These are phyloP conservation scores for Picochlorum sp. DNA, from an alignment of 139 green algal genomes.

Conservation along the genomic window DNA sequence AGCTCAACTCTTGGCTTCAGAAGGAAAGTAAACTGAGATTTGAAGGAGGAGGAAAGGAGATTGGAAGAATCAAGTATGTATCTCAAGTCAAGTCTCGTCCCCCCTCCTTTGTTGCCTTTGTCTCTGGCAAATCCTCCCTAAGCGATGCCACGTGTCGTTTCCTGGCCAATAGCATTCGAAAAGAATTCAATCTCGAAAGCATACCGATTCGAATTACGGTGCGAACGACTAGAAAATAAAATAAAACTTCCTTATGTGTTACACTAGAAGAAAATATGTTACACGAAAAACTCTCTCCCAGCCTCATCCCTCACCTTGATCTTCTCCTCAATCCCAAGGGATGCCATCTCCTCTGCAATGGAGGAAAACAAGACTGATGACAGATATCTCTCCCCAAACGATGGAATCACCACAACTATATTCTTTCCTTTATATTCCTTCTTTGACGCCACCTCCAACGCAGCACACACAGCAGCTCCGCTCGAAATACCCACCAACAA, in stretches of 20 bases:
- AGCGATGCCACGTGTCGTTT: constrained; percentile 2
- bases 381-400: constrained; percentile 54
- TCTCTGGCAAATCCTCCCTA: constrained; percentile 29
- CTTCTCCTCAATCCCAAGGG: constrained; percentile 62
- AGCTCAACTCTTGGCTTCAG: constrained; percentile 49
- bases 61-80: constrained; percentile 54
- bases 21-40: constrained; percentile 20
- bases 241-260: constrained; percentile 1
- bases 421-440: constrained; percentile 41
- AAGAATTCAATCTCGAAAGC: constrained; percentile 22
- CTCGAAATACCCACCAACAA: constrained; percentile 61
- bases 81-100: constrained; percentile 57
- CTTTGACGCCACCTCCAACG: constrained; percentile 42
- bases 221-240: constrained; percentile 2
- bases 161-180: constrained; percentile 11
- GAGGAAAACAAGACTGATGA: constrained; percentile 51
- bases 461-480: constrained; percentile 39
- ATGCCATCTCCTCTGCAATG: constrained; percentile 43
- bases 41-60: constrained; percentile 24
- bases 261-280: neutral
- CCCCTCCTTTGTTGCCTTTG: constrained; percentile 64
- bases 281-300: constrained; percentile 58
- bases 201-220: constrained; percentile 21
- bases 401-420: constrained; percentile 28
- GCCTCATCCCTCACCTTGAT: constrained; percentile 52